Evolutionary conservation across 2,329 filamentous ascomycete species (phyloP).

Genomic region (Alternaria metachromatica): DNA sequence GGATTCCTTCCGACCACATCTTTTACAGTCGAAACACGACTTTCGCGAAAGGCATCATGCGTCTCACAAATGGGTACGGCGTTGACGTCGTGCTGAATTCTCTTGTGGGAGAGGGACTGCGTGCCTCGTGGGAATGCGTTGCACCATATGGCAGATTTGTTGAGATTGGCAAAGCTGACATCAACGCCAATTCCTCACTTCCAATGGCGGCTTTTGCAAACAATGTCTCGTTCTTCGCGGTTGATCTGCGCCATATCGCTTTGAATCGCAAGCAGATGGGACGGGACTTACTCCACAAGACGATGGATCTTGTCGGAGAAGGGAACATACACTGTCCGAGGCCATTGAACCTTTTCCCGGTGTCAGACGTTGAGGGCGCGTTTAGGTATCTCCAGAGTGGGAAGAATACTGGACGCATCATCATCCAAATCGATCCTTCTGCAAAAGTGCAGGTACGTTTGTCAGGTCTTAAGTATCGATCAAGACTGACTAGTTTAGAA

Average conservation of each 20-base stretch:
- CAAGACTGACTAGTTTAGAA: neutral
- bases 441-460: neutral
- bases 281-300: neutral
- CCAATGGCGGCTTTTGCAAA: slow-evolving; percentile 13
- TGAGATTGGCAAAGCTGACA: slow-evolving; percentile 25
- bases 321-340: neutral
- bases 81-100: slow-evolving; percentile 46
- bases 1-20: slow-evolving; percentile 37
- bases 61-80: slow-evolving; percentile 27
- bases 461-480: neutral
- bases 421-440: neutral
- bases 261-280: slow-evolving; percentile 8
- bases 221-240: neutral
- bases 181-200: slow-evolving; percentile 6
- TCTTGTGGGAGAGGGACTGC: slow-evolving; percentile 29
- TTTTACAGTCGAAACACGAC: slow-evolving; percentile 35
- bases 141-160: slow-evolving; percentile 36
- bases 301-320: neutral
- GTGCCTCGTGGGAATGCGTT: slow-evolving; percentile 49
- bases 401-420: neutral
- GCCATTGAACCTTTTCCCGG: neutral
- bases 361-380: neutral
- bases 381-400: neutral
- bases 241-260: slow-evolving; percentile 6
- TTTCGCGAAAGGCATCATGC: slow-evolving; percentile 4